Evolutionary conservation across 306 rosid species (phyloP).

Genomic region (Lathyrus aphaca): DNA sequence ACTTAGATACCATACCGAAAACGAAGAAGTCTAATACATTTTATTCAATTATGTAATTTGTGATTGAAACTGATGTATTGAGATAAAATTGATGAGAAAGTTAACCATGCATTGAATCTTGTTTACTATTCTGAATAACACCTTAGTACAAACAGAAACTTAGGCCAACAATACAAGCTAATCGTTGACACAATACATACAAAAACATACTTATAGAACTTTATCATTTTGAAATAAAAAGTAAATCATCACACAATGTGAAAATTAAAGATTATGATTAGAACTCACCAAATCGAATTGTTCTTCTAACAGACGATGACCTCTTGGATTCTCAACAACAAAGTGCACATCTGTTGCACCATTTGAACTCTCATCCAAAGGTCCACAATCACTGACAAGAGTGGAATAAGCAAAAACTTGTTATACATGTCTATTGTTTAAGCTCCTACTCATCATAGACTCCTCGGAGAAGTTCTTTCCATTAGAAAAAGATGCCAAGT

Average conservation of each 20-base stretch:
- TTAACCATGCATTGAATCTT: background rate
- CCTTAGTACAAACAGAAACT: background rate
- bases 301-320: conserved; percentile 69
- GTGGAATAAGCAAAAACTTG: too few relatives aligned
- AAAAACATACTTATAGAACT: background rate
- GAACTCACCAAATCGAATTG: conserved; percentile 82
- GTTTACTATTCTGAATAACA: background rate
- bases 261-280: conserved; percentile 4
- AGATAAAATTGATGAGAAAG: background rate
- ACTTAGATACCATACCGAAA: background rate
- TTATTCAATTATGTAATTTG: background rate
- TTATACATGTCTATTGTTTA: too few relatives aligned
- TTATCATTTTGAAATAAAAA: conserved; percentile 2
- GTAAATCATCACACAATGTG: background rate
- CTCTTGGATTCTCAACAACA: conserved; percentile 59
- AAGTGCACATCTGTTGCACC: conserved; percentile 27
- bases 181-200: background rate
- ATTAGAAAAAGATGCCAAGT: too few relatives aligned
- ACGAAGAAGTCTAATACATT: conserved; percentile 5
- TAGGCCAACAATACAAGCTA: background rate
- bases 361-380: conserved; percentile 12
- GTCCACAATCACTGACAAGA: too few relatives aligned
- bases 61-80: background rate
- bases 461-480: too few relatives aligned
- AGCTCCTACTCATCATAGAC: too few relatives aligned